Conservation (phyloP, 768 basidiomycete genomes). For the Exidia glandulosa region DNA sequence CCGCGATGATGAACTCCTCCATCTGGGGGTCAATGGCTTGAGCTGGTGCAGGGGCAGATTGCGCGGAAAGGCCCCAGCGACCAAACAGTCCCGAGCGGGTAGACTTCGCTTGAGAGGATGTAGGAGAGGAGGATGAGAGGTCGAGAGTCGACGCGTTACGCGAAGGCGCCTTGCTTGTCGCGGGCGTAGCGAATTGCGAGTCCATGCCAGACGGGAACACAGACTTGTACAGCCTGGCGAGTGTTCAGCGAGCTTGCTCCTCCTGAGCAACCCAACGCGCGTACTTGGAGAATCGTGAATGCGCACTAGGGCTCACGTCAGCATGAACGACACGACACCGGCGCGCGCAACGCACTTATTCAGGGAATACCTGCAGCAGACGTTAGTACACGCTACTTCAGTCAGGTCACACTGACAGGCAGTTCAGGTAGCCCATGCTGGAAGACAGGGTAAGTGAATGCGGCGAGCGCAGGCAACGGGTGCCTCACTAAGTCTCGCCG, state of each 20-base stretch:
- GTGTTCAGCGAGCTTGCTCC: background rate
- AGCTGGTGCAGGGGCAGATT: slow-evolving; percentile 10
- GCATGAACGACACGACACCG: background rate
- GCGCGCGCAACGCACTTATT: slow-evolving; percentile 35
- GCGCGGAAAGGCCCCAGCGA: slow-evolving; percentile 13
- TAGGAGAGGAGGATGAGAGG: slow-evolving; percentile 2
- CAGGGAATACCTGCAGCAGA: slow-evolving; percentile 29
- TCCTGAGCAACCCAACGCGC: slow-evolving; percentile 4
- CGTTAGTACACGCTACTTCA: background rate
- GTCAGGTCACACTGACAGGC: slow-evolving; percentile 39
- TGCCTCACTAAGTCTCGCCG: slow-evolving; percentile 30
- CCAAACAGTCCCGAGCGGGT: slow-evolving; percentile 13
- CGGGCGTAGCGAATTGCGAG: slow-evolving; percentile 28
- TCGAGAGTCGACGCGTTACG: slow-evolving; percentile 20
- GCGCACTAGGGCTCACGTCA: slow-evolving; percentile 32
- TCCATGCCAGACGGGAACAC: slow-evolving; percentile 55
- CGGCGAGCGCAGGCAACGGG: slow-evolving; percentile 9
- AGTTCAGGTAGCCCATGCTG: slow-evolving; percentile 61
- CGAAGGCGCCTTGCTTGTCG: slow-evolving; percentile 24
- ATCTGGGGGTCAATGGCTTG: slow-evolving; percentile 37
- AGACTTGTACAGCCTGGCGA: slow-evolving; percentile 47
- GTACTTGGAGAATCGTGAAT: slow-evolving; percentile 65
- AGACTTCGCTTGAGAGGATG: background rate
- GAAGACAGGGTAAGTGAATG: background rate
- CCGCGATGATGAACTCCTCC: slow-evolving; percentile 64